Conservation (phyloP, 805 yeast genomes). For the Wickerhamiella azymoides region DNA sequence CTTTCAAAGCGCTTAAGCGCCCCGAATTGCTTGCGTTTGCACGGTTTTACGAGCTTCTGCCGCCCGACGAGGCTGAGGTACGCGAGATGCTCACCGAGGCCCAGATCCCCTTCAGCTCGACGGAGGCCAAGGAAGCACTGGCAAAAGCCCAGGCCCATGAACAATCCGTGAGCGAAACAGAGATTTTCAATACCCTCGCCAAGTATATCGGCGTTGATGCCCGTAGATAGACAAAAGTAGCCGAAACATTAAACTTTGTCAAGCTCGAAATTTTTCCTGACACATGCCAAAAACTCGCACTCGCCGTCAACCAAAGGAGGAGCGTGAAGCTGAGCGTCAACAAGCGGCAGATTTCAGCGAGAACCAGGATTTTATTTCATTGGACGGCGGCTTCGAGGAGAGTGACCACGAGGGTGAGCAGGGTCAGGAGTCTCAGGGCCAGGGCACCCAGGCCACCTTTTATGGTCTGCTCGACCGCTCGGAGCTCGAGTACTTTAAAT, state of each 20-base stretch:
- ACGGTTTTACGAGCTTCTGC: conserved; percentile 62
- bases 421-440: conserved; percentile 11
- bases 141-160: conserved; percentile 3
- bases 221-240: not conserved
- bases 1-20: conserved; percentile 36
- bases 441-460: conserved; percentile 33
- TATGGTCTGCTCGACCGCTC: conserved; percentile 76
- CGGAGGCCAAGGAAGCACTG: conserved; percentile 4
- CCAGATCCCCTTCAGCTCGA: not conserved
- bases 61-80: conserved; percentile 36
- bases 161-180: not conserved
- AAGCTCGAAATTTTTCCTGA: not conserved
- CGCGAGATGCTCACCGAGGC: conserved; percentile 3
- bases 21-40: conserved; percentile 40
- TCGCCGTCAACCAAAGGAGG: not conserved
- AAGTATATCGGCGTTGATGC: conserved; percentile 1
- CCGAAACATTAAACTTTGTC: not conserved
- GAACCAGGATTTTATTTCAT: conserved; percentile 18
- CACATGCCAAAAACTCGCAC: not conserved
- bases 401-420: conserved; percentile 1
- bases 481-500: conserved; percentile 83
- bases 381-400: conserved; percentile 14
- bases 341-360: conserved; percentile 12
- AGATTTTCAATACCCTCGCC: not conserved
- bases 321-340: not conserved